Evolutionary conservation across 202 grass and related monocot species (phyloP).

Genomic region (Hordeum pubiflorum): DNA sequence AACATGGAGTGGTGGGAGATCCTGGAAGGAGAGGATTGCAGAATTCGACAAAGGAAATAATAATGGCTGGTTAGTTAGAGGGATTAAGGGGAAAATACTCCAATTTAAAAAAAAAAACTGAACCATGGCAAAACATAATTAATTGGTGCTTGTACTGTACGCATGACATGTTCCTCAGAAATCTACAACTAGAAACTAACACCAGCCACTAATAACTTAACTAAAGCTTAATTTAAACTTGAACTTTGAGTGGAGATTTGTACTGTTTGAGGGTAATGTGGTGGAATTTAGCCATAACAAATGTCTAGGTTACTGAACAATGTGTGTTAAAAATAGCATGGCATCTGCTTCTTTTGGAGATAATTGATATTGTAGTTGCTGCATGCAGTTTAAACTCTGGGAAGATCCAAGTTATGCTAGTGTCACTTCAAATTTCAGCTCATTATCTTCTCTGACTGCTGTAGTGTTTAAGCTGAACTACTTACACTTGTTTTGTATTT

Average conservation of each 20-base stretch:
- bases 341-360: slow-evolving; percentile 33
- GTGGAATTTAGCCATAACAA: neutral
- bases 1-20: slow-evolving; percentile 42
- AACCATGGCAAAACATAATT: neutral
- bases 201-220: neutral
- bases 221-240: neutral
- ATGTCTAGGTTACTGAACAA: neutral
- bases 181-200: neutral
- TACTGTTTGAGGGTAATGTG: neutral
- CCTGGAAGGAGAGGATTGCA: slow-evolving; percentile 29
- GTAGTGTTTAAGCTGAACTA: too few species aligned
- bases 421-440: neutral
- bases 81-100: neutral
- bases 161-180: neutral
- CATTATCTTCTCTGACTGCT: neutral
- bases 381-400: neutral
- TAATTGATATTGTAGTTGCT: slow-evolving; percentile 47
- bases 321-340: neutral
- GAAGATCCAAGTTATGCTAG: neutral
- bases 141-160: neutral
- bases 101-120: neutral
- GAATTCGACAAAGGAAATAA: neutral
- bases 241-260: neutral
- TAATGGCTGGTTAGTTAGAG: neutral
- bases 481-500: too few species aligned